Conservation (phyloP, 225 moss, liverwort and hornwort genomes). For the Marchantia polymorpha region DNA sequence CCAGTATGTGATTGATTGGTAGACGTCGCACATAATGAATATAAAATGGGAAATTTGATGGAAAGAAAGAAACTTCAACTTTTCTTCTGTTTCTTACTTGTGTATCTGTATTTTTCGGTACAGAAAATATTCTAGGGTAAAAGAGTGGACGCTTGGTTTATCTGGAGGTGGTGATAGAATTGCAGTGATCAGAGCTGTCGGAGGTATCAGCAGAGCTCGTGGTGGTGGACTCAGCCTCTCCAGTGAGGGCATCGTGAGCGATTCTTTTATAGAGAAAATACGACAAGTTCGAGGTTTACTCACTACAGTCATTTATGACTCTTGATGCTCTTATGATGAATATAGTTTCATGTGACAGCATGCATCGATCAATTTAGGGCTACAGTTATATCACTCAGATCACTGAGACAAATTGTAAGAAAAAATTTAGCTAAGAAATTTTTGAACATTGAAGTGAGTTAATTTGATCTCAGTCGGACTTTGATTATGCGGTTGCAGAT, state of each 20-base stretch:
- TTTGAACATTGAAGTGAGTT: background rate
- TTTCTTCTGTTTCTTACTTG: background rate
- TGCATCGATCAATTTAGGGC: no score
- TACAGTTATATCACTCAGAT: background rate
- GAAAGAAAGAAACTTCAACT: background rate
- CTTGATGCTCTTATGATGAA: background rate
- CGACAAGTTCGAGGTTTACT: slow-evolving; percentile 73
- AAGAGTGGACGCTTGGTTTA: slow-evolving; percentile 73
- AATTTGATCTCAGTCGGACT: background rate
- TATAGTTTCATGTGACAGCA: background rate
- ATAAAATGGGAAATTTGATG: background rate
- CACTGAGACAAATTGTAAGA: background rate
- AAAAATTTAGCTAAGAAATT: background rate
- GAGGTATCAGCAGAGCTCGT: slow-evolving; percentile 69
- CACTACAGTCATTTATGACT: no score
- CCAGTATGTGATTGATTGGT: no score
- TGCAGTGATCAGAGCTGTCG: slow-evolving; percentile 89
- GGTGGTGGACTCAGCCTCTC: slow-evolving; percentile 54
- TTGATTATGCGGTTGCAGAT: slow-evolving; percentile 27
- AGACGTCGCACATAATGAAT: background rate
- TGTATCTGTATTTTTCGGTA: background rate
- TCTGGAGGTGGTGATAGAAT: slow-evolving; percentile 73
- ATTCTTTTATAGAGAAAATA: slow-evolving; percentile 84
- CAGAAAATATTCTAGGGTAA: slow-evolving; percentile 83
- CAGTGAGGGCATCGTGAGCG: slow-evolving; percentile 85